Evolutionary conservation across 2,329 filamentous ascomycete genomes (phyloP).

Genomic region (Colletotrichum sp.): DNA sequence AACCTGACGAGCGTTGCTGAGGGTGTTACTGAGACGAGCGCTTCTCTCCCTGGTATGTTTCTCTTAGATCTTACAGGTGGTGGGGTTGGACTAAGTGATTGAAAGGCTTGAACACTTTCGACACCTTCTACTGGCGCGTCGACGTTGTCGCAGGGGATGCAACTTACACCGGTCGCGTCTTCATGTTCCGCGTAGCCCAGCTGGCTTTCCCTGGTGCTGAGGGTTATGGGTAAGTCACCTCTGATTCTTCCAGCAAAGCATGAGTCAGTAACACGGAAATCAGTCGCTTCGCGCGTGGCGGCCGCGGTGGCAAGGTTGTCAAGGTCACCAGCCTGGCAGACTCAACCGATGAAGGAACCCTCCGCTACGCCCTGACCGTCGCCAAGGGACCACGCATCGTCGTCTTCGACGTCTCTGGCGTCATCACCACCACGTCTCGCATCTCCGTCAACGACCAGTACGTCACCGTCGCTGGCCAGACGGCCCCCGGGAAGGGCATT

Average conservation of each 20-base stretch:
- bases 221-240: constrained; percentile 31
- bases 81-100: fast-evolving
- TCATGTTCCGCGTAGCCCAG: constrained; percentile 34
- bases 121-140: constrained; percentile 36
- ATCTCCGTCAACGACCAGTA: constrained; percentile 49
- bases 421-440: constrained; percentile 50
- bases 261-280: neutral
- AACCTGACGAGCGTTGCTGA: constrained; percentile 22
- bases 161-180: constrained; percentile 29
- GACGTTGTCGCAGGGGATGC: constrained; percentile 26
- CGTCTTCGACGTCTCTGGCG: constrained; percentile 52
- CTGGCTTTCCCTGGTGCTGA: constrained; percentile 43
- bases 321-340: constrained; percentile 41
- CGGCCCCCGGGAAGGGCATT: constrained; percentile 50
- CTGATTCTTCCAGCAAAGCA: fast-evolving
- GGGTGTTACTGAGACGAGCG: constrained; percentile 3
- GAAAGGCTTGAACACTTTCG: constrained; percentile 25
- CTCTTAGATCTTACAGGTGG: fast-evolving
- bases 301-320: constrained; percentile 38
- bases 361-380: constrained; percentile 41
- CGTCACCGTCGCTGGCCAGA: constrained; percentile 52
- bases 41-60: constrained; percentile 5
- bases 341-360: constrained; percentile 32
- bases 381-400: constrained; percentile 47
- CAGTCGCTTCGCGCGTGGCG: constrained; percentile 36